Evolutionary conservation across 2,329 filamentous ascomycete species (phyloP), one percentile per base, ranked within the genome.

Genomic region (Apiospora aurea): DNA sequence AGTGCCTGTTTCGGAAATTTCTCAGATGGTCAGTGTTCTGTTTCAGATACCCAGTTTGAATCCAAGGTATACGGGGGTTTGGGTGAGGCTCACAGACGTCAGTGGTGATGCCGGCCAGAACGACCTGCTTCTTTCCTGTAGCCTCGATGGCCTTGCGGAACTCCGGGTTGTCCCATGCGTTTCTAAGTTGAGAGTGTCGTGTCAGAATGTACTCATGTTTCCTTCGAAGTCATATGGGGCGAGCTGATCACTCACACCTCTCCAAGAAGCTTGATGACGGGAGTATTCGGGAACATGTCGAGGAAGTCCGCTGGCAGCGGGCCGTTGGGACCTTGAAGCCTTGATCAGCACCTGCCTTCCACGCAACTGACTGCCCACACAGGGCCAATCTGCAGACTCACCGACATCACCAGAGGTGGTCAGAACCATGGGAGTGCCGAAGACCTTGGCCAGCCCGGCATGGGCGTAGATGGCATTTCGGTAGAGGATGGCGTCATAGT

Each of bases 151-250:
- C 92, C 1, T 84, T 84, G 47, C 87, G 87, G 83, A 95, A 94
- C 0, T 92, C 88, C 2, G 86, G 75, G 76, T 93, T 94, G 78
- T 95, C 93, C 93, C 92, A 94, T 2, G 93, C 92, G 78, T 94
- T 88, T 77, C 34, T 64, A 41, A 13, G 5, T 3, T 11, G 4
- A 41, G 10, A 41, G 10, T 38, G 2, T 2, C 10, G 18, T 41
- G 34, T 41, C 34, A 41, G 57, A 1, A 41, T 41, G 10, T 8
- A 16, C 29, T 14, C 6, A 18, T 0, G n/a, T 51, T 14, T 11
- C 10, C 24, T 24, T 51, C 10, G n/a, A 14, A 14, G 10, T 13
- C 10, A 64, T 11, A n/a, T 6, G 34, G 34, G 21, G 18, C 7
- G 1, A 4, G 8, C 16, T 24, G 4, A 10, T 13, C 1, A 41